These are phyloP conservation scores for Nicotiana knightiana DNA, from an alignment of 257 asterid genomes.

Conservation along the genomic window DNA sequence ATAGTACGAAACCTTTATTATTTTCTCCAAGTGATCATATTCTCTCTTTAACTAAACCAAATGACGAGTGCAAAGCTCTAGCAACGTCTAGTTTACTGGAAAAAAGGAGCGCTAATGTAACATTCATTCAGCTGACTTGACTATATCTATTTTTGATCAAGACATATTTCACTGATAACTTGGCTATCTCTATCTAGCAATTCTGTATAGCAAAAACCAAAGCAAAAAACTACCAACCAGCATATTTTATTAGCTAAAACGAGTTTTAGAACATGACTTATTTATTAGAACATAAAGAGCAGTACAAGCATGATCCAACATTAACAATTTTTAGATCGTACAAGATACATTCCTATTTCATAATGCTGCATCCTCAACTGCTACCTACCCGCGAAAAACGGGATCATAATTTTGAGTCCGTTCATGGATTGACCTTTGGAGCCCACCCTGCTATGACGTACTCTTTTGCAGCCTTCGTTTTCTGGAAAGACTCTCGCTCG, in stretches of 20 bases:
- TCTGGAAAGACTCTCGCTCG: constrained; percentile 56
- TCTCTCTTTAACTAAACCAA: too few relatives aligned
- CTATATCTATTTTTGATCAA: neutral
- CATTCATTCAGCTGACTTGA: neutral
- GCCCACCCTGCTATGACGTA: constrained; percentile 71
- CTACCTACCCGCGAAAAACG: neutral
- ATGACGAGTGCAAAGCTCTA: too few relatives aligned
- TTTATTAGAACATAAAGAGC: neutral
- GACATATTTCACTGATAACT: neutral
- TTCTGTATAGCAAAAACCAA: neutral
- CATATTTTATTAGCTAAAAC: neutral
- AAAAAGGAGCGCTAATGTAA: neutral
- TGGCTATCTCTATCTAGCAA: neutral
- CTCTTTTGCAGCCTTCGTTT: constrained; percentile 57
- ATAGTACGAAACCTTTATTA: too few relatives aligned
- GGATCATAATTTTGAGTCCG: neutral
- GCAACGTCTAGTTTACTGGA: too few relatives aligned
- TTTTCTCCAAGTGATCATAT: too few relatives aligned
- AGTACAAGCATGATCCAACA: neutral
- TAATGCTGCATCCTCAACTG: neutral
- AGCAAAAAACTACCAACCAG: neutral
- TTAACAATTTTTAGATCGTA: neutral
- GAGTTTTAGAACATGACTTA: neutral
- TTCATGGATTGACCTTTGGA: constrained; percentile 59
- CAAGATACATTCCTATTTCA: neutral